Evolutionary conservation across 306 rosid species (phyloP).

Genomic region (Malus sylvestris): DNA sequence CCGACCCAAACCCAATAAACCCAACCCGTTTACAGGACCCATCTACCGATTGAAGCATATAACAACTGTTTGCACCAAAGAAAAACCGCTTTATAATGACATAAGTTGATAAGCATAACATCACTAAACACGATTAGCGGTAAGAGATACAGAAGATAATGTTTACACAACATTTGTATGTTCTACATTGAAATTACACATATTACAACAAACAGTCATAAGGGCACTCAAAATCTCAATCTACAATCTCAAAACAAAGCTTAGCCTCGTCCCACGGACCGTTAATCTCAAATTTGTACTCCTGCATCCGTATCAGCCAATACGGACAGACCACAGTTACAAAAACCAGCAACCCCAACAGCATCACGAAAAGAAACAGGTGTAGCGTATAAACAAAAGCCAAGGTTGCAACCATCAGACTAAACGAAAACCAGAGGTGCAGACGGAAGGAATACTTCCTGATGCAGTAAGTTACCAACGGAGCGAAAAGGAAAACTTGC

Average conservation of each 20-base stretch:
- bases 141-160: not conserved
- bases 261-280: conserved; percentile 99
- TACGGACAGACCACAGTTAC: conserved; percentile 78
- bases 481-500: conserved; percentile 88
- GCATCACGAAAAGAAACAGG: conserved; percentile 43
- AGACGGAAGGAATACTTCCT: conserved; percentile 61
- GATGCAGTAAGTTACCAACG: conserved; percentile 66
- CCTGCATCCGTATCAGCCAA: conserved; percentile 85
- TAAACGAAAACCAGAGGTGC: conserved; percentile 63
- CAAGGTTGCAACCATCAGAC: conserved; percentile 52
- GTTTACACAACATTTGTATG: not conserved
- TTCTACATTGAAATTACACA: not conserved
- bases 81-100: too few species aligned
- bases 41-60: too few species aligned
- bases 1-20: too few species aligned
- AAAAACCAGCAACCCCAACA: conserved; percentile 62
- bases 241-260: conserved; percentile 88
- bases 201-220: not conserved
- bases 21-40: too few species aligned
- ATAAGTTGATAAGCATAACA: too few species aligned
- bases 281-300: conserved; percentile 83
- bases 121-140: not conserved
- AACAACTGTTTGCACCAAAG: too few species aligned
- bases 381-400: conserved; percentile 55
- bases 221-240: conserved; percentile 29